Conservation (phyloP, 495 filamentous ascomycete genomes). For the Penicillium longicatenatum region DNA sequence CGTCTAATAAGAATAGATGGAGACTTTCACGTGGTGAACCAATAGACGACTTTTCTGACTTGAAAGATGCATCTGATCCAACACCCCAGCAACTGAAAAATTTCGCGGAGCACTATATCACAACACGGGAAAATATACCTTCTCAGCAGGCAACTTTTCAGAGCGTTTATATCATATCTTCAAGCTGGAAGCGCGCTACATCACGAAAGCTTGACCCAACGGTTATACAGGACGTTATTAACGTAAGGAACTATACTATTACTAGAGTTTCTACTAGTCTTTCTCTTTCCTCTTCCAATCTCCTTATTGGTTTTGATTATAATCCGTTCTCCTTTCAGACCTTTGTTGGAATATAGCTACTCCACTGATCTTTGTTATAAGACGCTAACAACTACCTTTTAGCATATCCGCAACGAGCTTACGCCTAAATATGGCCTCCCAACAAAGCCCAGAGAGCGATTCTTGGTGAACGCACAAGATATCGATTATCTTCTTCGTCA, state of each 20-base stretch:
- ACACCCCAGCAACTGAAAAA: constrained; percentile 13
- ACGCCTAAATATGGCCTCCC: constrained; percentile 18
- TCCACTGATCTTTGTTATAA: not conserved
- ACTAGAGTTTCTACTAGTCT: not conserved
- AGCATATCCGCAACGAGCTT: constrained; percentile 20
- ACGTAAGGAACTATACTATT: constrained; percentile 4
- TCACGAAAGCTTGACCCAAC: constrained; percentile 6
- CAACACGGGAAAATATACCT: constrained; percentile 5
- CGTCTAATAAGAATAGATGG: constrained; percentile 10
- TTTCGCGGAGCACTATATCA: constrained; percentile 17
- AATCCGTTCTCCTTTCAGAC: too few relatives aligned
- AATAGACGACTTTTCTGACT: constrained; percentile 2
- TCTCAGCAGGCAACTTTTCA: constrained; percentile 7
- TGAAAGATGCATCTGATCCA: constrained; percentile 10
- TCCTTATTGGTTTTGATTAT: too few relatives aligned
- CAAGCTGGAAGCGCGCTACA: constrained; percentile 14
- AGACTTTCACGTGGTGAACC: constrained; percentile 18
- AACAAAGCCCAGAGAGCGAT: constrained; percentile 22
- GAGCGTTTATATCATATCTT: constrained; percentile 15
- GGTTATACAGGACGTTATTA: constrained; percentile 17
- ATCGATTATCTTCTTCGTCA: constrained; percentile 21
- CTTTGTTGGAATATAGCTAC: too few relatives aligned
- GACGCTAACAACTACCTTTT: not conserved
- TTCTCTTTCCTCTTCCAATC: too few relatives aligned
- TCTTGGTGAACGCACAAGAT: constrained; percentile 20